Conservation (phyloP, 495 filamentous ascomycete genomes). For the Penicillium silybi region DNA sequence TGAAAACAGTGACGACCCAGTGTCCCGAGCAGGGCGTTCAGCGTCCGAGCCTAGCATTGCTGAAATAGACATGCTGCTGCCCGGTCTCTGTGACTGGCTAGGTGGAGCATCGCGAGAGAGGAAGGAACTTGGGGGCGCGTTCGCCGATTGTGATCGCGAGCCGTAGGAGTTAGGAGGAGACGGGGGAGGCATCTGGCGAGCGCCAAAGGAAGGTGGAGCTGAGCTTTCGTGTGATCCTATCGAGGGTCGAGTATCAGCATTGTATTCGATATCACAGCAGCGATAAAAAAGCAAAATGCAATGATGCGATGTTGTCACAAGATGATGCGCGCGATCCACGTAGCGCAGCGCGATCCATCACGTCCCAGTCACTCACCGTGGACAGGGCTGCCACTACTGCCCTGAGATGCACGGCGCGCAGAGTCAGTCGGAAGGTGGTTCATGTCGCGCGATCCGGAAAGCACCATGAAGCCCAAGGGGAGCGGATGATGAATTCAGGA, state of each 20-base stretch:
- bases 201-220: constrained; percentile 46
- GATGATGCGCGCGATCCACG: constrained; percentile 2
- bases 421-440: constrained; percentile 29
- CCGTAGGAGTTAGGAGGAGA: constrained; percentile 54
- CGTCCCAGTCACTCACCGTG: constrained; percentile 31
- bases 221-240: constrained; percentile 35
- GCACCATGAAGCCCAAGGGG: constrained; percentile 5
- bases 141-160: constrained; percentile 39
- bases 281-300: background rate
- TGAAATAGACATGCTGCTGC: constrained; percentile 93
- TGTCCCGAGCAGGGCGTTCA: constrained; percentile 60
- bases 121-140: constrained; percentile 42
- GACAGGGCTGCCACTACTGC: constrained; percentile 34
- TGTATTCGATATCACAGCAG: background rate
- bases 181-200: constrained; percentile 57
- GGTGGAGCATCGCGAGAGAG: constrained; percentile 50
- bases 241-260: background rate
- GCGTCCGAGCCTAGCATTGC: constrained; percentile 71
- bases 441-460: constrained; percentile 27
- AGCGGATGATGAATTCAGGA: constrained; percentile 13
- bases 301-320: constrained; percentile 3
- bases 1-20: constrained; percentile 50
- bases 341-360: constrained; percentile 7
- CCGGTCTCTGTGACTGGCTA: constrained; percentile 49
- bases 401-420: constrained; percentile 33